Percentiles rank a stretch among this genome's conserved stretches.
Evolutionary conservation across 2,329 filamentous ascomycete genomes (phyloP).

Genomic region (Trichoderma sp.): DNA sequence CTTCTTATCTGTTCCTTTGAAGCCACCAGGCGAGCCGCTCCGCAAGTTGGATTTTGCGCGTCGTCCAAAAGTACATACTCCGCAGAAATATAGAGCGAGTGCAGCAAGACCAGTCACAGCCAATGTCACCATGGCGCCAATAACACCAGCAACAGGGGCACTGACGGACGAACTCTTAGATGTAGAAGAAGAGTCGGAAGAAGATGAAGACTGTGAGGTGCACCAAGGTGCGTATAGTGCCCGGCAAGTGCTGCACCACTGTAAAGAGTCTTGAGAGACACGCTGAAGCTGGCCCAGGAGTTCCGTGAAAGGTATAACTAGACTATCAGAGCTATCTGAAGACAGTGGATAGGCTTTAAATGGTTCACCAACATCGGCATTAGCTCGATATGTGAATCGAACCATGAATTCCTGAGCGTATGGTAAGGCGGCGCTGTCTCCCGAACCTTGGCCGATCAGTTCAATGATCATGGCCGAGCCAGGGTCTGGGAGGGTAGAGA

Average conservation of each 20-base stretch:
- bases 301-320: conserved; percentile 36
- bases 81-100: conserved; percentile 33
- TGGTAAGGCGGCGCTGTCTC: conserved; percentile 26
- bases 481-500: conserved; percentile 55
- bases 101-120: conserved; percentile 35
- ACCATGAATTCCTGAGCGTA: conserved; percentile 44
- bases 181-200: not conserved
- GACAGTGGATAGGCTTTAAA: conserved; percentile 44
- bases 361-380: conserved; percentile 36
- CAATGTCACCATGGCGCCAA: conserved; percentile 45
- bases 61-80: conserved; percentile 34
- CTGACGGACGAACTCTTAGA: conserved; percentile 25
- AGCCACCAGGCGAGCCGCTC: conserved; percentile 34
- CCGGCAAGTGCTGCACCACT: conserved; percentile 47
- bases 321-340: conserved; percentile 32
- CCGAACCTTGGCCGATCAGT: conserved; percentile 38
- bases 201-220: not conserved
- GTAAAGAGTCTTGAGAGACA: conserved; percentile 33
- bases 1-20: conserved; percentile 46
- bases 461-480: conserved; percentile 77
- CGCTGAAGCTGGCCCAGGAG: conserved; percentile 39
- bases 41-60: conserved; percentile 8
- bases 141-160: conserved; percentile 43
- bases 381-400: conserved; percentile 56
- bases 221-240: conserved; percentile 40